phyloP scores from a whole-genome alignment of 345 rosid species.

The Bruguiera gymnorhiza region DNA sequence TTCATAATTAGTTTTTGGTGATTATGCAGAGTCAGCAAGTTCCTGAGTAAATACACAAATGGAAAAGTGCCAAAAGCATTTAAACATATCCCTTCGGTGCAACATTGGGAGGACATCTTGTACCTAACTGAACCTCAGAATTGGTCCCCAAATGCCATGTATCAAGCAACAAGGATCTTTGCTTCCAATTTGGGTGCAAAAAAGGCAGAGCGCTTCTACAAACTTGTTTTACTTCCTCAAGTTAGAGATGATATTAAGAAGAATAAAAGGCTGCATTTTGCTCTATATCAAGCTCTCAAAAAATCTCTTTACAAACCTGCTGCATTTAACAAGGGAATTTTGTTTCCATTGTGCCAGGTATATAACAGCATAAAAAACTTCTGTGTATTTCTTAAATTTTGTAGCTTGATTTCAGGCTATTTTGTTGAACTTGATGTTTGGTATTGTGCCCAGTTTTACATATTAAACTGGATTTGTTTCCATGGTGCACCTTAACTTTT shows the following conservation, averaged over 20 bases:
- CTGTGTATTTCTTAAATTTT: too few species aligned
- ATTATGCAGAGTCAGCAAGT: slow-evolving; percentile 66
- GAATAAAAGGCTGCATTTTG: slow-evolving; percentile 78
- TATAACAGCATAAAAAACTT: not conserved
- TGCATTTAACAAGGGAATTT: slow-evolving; percentile 90
- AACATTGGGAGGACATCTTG: slow-evolving; percentile 80
- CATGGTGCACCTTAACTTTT: too few species aligned
- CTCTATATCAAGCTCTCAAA: slow-evolving; percentile 76
- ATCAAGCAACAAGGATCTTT: slow-evolving; percentile 87
- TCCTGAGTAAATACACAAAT: slow-evolving; percentile 65
- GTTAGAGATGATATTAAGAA: slow-evolving; percentile 82
- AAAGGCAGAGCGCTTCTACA: slow-evolving; percentile 72
- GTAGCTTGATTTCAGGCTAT: too few species aligned
- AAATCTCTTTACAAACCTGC: slow-evolving; percentile 82
- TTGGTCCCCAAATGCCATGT: slow-evolving; percentile 97
- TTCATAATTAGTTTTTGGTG: not conserved
- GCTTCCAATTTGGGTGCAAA: slow-evolving; percentile 66
- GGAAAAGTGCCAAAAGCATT: slow-evolving; percentile 94
- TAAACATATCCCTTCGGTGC: slow-evolving; percentile 67
- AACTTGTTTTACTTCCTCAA: slow-evolving; percentile 82
- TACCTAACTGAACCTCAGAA: slow-evolving; percentile 90
- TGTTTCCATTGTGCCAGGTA: slow-evolving; percentile 90
- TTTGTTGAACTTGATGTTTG: too few species aligned
- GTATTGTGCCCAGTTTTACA: too few species aligned
- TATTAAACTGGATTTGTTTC: too few species aligned